Conservation (phyloP, 345 rosid genomes). For the Geranium rotundifolium region DNA sequence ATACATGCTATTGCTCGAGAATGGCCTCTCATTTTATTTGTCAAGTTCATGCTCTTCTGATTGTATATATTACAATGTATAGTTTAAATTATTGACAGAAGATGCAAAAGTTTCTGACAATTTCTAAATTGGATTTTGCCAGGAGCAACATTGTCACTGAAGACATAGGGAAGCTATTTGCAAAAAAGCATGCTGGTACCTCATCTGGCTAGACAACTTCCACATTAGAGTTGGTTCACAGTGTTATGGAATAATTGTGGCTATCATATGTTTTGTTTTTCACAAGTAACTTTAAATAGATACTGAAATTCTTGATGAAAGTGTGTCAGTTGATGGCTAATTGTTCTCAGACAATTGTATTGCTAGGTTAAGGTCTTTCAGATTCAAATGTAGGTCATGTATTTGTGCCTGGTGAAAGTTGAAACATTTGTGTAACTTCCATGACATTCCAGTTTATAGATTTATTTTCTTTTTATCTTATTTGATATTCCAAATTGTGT, state of each 20-base stretch:
- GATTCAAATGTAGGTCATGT: background rate
- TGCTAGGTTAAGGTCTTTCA: background rate
- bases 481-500: too few relatives aligned
- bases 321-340: background rate
- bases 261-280: background rate
- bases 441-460: background rate
- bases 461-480: too few relatives aligned
- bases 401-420: background rate
- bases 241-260: background rate
- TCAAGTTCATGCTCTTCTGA: background rate
- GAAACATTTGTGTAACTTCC: background rate
- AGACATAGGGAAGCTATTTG: conserved; percentile 79
- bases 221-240: background rate
- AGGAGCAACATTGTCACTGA: conserved; percentile 97
- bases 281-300: background rate
- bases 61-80: background rate
- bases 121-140: conserved; percentile 1
- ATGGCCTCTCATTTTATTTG: background rate
- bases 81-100: background rate
- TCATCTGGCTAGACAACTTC: conserved; percentile 15
- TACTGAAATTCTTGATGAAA: too few relatives aligned
- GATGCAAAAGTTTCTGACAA: conserved; percentile 7
- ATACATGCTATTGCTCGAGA: background rate
- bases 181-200: conserved; percentile 36
- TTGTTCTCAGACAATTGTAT: background rate